phyloP scores from a whole-genome alignment of 148 eudicot species.

The Amaranthus cruentus region DNA sequence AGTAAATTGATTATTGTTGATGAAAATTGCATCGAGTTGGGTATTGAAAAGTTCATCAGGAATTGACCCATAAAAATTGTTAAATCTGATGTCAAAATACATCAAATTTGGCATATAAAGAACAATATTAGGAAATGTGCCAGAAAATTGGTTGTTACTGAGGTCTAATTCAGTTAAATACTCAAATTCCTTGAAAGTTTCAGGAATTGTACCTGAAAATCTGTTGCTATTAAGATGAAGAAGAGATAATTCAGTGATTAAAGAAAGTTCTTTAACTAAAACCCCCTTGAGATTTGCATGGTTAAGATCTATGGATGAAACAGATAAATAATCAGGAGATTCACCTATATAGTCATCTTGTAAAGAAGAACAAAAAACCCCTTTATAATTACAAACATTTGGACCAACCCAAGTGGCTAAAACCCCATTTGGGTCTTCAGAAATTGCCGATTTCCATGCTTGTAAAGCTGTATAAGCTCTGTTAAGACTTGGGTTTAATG shows the following conservation, averaged over 20 bases:
- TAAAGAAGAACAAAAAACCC: constrained; percentile 55
- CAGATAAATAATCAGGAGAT: constrained; percentile 17
- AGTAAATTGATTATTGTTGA: constrained; percentile 62
- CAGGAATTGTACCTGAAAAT: constrained; percentile 62
- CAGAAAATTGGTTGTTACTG: constrained; percentile 76
- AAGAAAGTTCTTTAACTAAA: constrained; percentile 49
- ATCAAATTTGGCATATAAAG: constrained; percentile 53
- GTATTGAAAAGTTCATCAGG: constrained; percentile 55
- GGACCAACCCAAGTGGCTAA: constrained; percentile 64
- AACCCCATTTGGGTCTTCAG: constrained; percentile 59
- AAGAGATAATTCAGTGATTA: constrained; percentile 47
- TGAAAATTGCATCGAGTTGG: constrained; percentile 70
- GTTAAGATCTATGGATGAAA: constrained; percentile 78
- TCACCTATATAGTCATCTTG: constrained; percentile 15
- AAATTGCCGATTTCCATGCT: constrained; percentile 72
- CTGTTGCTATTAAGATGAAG: constrained; percentile 77
- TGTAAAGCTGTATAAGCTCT: constrained; percentile 71
- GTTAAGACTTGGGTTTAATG: constrained; percentile 6
- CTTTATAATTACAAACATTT: constrained; percentile 71
- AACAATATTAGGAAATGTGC: constrained; percentile 45
- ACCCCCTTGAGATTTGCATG: constrained; percentile 57
- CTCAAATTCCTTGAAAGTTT: constrained; percentile 34
- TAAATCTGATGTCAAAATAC: constrained; percentile 72
- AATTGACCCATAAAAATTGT: constrained; percentile 51
- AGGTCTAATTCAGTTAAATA: constrained; percentile 73